A percentile compares a stretch with the other conserved stretches of the same genome.
Conservation (phyloP, 2,329 filamentous ascomycete species). For the Ceratocystis albifundus region DNA sequence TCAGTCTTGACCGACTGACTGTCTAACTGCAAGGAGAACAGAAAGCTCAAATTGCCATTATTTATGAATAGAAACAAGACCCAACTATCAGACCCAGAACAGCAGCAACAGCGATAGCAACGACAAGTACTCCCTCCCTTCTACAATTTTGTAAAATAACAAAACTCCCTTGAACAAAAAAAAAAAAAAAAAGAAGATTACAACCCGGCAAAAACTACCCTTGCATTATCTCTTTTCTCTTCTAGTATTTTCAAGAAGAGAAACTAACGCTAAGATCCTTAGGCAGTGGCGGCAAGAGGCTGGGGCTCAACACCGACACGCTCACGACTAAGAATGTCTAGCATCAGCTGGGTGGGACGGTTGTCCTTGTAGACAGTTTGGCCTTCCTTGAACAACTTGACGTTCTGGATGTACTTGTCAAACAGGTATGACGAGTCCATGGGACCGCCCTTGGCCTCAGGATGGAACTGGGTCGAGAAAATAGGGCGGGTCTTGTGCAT, state of each 20-base stretch:
- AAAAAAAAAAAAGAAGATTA: no score
- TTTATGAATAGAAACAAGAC: conserved; percentile 20
- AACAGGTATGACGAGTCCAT: conserved; percentile 94
- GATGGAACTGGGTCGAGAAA: conserved; percentile 98
- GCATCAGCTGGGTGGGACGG: conserved; percentile 73
- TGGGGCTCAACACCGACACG: conserved; percentile 75
- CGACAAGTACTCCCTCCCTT: background rate
- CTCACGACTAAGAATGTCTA: conserved; percentile 87
- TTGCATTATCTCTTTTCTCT: background rate
- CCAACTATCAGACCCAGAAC: conserved; percentile 7
- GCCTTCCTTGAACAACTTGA: conserved; percentile 76
- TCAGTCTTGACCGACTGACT: background rate
- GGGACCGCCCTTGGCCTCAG: conserved; percentile 92
- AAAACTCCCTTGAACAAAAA: background rate
- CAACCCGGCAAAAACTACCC: conserved; percentile 5
- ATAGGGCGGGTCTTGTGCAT: conserved; percentile 93
- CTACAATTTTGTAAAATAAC: conserved; percentile 1
- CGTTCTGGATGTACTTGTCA: conserved; percentile 87
- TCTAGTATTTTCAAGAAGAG: background rate
- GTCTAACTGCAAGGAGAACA: background rate
- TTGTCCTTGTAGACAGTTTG: conserved; percentile 73
- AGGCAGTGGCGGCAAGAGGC: conserved; percentile 43
- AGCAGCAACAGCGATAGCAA: conserved; percentile 12
- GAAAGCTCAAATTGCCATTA: background rate
- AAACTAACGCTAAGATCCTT: conserved; percentile 19